Percentiles rank a stretch among this genome's conserved stretches.
phyloP scores from a whole-genome alignment of 1,139 yeast species.

The Yamadazyma atlantica region DNA sequence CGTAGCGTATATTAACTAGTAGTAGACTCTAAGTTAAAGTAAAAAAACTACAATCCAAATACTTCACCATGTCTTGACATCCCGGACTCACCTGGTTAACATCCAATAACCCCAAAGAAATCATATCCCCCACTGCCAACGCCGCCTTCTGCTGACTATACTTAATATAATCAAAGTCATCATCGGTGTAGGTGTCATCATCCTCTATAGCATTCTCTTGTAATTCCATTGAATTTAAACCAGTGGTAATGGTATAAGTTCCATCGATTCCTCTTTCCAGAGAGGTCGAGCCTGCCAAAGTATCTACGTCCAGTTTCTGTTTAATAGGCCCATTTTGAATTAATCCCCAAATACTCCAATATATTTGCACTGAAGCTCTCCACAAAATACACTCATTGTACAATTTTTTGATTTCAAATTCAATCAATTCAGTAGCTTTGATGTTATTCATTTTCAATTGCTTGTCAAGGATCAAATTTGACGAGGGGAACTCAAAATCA shows the following conservation, averaged over 20 bases:
- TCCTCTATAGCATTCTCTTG: constrained; percentile 31
- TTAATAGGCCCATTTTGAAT: constrained; percentile 61
- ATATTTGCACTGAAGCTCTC: constrained; percentile 77
- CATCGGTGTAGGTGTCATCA: constrained; percentile 49
- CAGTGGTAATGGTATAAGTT: constrained; percentile 41
- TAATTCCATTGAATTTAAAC: constrained; percentile 28
- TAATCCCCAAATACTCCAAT: constrained; percentile 93
- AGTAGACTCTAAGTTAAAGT: too few relatives aligned
- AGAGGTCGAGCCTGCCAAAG: constrained; percentile 14
- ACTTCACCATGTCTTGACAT: constrained; percentile 31
- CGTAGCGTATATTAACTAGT: too few relatives aligned
- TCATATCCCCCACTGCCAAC: constrained; percentile 72
- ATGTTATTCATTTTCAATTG: constrained; percentile 18
- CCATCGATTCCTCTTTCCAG: constrained; percentile 36
- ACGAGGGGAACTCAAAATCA: constrained; percentile 41
- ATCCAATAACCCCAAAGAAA: constrained; percentile 56
- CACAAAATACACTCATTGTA: constrained; percentile 69
- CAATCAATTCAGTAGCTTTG: constrained; percentile 31
- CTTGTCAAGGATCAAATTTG: constrained; percentile 23
- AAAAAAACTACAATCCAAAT: constrained; percentile 37
- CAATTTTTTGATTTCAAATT: constrained; percentile 56
- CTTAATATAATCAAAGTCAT: constrained; percentile 74
- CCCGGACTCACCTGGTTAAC: constrained; percentile 30
- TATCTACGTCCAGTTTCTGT: constrained; percentile 12
- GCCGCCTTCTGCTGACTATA: constrained; percentile 77